Evolutionary conservation across 352 stramenopile species (phyloP), one percentile per base, ranked within the genome.

Genomic region (Discostella stelligera): DNA sequence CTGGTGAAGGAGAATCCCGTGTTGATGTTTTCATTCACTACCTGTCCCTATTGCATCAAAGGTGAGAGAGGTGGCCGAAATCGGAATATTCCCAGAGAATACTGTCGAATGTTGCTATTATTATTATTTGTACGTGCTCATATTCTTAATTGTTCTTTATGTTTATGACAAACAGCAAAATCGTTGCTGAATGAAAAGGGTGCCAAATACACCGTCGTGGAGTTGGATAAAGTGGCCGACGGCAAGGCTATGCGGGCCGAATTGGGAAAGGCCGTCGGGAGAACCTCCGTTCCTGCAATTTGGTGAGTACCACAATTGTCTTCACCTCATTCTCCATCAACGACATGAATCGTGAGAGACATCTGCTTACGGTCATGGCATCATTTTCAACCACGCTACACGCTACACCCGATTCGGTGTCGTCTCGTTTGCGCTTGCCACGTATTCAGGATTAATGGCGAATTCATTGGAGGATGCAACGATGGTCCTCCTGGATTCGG

Each of bases 31-130:
- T 80, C 50, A 53, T 93, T 93, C 50, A 85, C 76, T 3, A 90
- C 79, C 20, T 93, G 87, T 72, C 87, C 87, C 23, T 92, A 83
- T 76, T 90, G 83, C 52, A 79, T 89, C 68, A 89, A 90, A 73
- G 74, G 52, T 60, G 52, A 60, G 52, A 30, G 16, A 30, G 27
- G 9, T 58, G 32, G 4, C 3, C 32, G n/a, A n/a, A n/a, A n/a
- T n/a, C n/a, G n/a, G n/a, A n/a, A n/a, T n/a, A n/a, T n/a, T n/a
- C n/a, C n/a, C n/a, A n/a, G n/a, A n/a, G n/a, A n/a, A n/a, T n/a
- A n/a, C n/a, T n/a, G n/a, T n/a, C n/a, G n/a, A n/a, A n/a, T n/a
- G n/a, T n/a, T n/a, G n/a, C n/a, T n/a, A n/a, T n/a, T 41, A 9
- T 9, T 9, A 41, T 41, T 41, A 41, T 44, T 44, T 44, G 4